Base-by-base conservation (phyloP, 2,329 filamentous ascomycete species). In the Sporothrix luriei region DNA sequence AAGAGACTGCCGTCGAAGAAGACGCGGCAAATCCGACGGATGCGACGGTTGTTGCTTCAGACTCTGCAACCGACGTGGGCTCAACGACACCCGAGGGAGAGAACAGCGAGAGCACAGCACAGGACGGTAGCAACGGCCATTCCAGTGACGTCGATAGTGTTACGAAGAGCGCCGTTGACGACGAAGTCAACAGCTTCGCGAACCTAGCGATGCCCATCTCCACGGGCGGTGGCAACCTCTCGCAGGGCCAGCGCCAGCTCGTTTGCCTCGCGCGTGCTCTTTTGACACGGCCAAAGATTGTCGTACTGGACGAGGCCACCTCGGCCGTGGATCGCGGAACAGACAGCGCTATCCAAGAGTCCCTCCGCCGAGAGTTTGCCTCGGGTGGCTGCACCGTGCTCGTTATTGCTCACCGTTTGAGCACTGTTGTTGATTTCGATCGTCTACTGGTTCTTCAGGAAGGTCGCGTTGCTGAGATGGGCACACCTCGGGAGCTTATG, bases 251-350 rank as follows among this genome's bases (percentile, higher is more conserved):
- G 74, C 78, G 80, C 26, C 84, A 85, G 75, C 79, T 85, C 1
- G 80, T 85, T 55, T 81, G 80, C 65, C 76, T 86, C 1, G 83
- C 83, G 0, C 78, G 84, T 6, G 80, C 83, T 0, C 74, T 85
- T 4, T 75, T 84, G 70, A 75, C 76, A 4, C 77, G 77, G 21
- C 78, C 79, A 26, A 80, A 80, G 73, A 77, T 84, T 21, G 75
- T 83, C 0, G 76, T 83, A 14, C 74, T 82, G 48, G 80, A 82
- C 70, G 80, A 82, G 71, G 80, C 80, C 6, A 82, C 80, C 7
- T 79, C 81, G 11, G 84, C 85, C 0, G 84, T 88, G 3, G 88
- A 90, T 74, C 78, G 80, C 14, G 82, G 82, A 66, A 88, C 87
- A 2, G 87, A 89, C 73, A 79, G 82, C 48, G 79, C 82, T 33